These are phyloP conservation scores for Ichthyophthirius multifiliis DNA, from an alignment of 169 alveolate species.

Conservation along the genomic window DNA sequence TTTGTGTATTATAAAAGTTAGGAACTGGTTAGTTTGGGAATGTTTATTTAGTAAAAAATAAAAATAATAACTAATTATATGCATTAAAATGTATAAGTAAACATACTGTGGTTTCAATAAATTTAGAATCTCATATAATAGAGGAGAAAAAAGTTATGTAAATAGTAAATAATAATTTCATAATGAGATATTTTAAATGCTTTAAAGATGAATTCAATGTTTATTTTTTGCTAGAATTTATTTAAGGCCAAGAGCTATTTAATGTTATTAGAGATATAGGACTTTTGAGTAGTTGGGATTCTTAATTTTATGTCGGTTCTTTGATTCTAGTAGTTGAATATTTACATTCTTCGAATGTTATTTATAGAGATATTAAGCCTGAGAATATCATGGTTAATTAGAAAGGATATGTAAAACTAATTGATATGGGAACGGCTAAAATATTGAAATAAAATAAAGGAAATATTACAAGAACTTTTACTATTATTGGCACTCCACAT, in stretches of 20 bases:
- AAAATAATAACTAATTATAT: slow-evolving; percentile 41
- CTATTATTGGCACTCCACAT: slow-evolving; percentile 96
- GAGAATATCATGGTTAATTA: slow-evolving; percentile 19
- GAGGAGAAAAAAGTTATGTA: slow-evolving; percentile 52
- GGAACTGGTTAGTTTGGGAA: slow-evolving; percentile 47
- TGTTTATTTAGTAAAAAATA: slow-evolving; percentile 49
- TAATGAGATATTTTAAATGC: slow-evolving; percentile 59
- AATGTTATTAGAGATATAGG: slow-evolving; percentile 30
- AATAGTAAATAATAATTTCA: slow-evolving; percentile 69
- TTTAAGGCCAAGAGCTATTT: slow-evolving; percentile 37
- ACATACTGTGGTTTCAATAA: slow-evolving; percentile 35
- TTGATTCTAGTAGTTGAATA: slow-evolving; percentile 28
- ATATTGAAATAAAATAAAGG: slow-evolving; percentile 77
- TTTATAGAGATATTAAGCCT: slow-evolving; percentile 44
- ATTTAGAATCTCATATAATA: slow-evolving; percentile 42
- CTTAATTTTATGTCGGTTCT: slow-evolving; percentile 23
- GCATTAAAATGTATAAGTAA: slow-evolving; percentile 61
- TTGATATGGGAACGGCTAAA: slow-evolving; percentile 97
- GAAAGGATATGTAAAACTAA: slow-evolving; percentile 92
- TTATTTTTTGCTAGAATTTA: slow-evolving; percentile 63
- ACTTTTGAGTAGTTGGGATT: slow-evolving; percentile 13
- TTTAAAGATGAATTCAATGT: slow-evolving; percentile 56
- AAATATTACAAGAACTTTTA: slow-evolving; percentile 79
- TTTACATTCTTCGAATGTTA: slow-evolving; percentile 17
- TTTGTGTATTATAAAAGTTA: slow-evolving; percentile 13